Conservation (phyloP, 768 basidiomycete species). For the Podaxis mareebaensis region DNA sequence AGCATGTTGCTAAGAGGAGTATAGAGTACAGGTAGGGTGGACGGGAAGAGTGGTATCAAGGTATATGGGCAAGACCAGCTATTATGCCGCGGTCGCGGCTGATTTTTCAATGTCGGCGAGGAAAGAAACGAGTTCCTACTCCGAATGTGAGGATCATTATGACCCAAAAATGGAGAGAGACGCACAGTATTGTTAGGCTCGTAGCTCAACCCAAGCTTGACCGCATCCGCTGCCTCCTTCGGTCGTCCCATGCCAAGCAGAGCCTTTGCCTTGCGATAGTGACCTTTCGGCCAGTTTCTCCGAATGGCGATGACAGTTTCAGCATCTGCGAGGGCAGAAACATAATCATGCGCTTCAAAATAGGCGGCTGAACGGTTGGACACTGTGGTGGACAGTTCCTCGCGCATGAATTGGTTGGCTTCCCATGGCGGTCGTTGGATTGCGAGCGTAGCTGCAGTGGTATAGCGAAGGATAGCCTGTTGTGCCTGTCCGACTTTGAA, state of each 20-base stretch:
- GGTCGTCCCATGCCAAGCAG: slow-evolving; percentile 68
- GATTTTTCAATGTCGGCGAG: slow-evolving; percentile 34
- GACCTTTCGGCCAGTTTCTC: slow-evolving; percentile 91
- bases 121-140: slow-evolving; percentile 33
- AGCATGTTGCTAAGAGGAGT: background rate
- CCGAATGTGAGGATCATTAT: background rate
- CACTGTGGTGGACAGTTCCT: slow-evolving; percentile 87
- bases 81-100: background rate
- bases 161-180: background rate
- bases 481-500: slow-evolving; percentile 76
- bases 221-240: slow-evolving; percentile 79
- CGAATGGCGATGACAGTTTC: slow-evolving; percentile 87
- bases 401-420: slow-evolving; percentile 74
- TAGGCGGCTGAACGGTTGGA: slow-evolving; percentile 93
- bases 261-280: slow-evolving; percentile 93
- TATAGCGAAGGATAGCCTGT: slow-evolving; percentile 79
- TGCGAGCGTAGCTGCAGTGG: slow-evolving; percentile 74
- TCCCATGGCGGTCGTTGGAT: slow-evolving; percentile 90
- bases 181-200: slow-evolving; percentile 58
- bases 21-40: background rate
- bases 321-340: slow-evolving; percentile 83
- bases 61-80: background rate
- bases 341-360: slow-evolving; percentile 71
- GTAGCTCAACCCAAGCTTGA: slow-evolving; percentile 82
- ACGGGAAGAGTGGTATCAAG: background rate